These are phyloP conservation scores for Arthrobotrys pseudoclavata DNA, from an alignment of 2,329 filamentous ascomycete species.

Conservation along the genomic window DNA sequence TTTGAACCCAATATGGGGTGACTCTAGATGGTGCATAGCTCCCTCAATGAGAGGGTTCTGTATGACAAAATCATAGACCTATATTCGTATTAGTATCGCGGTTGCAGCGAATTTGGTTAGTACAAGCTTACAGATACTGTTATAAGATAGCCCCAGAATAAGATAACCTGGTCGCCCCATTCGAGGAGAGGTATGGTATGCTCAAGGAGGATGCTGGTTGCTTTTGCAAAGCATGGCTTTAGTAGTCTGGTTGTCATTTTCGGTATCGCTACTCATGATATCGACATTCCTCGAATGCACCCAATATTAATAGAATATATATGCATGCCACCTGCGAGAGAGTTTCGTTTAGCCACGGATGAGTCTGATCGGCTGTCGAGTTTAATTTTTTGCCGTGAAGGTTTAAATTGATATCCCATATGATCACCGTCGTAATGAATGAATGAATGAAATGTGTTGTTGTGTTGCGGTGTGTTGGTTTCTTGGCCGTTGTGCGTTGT, in stretches of 20 bases:
- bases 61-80: slow-evolving; percentile 49
- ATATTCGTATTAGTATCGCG: not conserved
- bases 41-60: slow-evolving; percentile 40
- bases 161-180: slow-evolving; percentile 54
- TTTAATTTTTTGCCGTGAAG: slow-evolving; percentile 19
- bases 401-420: slow-evolving; percentile 11
- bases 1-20: slow-evolving; percentile 28
- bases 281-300: not conserved
- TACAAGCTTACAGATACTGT: slow-evolving; percentile 26
- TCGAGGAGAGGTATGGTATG: slow-evolving; percentile 38
- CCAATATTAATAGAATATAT: slow-evolving; percentile 1
- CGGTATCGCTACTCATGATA: slow-evolving; percentile 4
- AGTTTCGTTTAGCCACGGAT: not conserved
- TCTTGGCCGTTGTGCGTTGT: slow-evolving; percentile 12
- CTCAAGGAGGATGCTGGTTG: slow-evolving; percentile 45
- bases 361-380: slow-evolving; percentile 26
- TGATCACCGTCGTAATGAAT: slow-evolving; percentile 6
- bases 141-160: slow-evolving; percentile 39
- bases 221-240: slow-evolving; percentile 34
- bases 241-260: slow-evolving; percentile 28
- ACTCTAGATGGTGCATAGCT: slow-evolving; percentile 27
- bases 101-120: slow-evolving; percentile 5
- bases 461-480: slow-evolving; percentile 34
- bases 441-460: slow-evolving; percentile 18
- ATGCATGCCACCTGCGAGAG: not conserved